Conservation (phyloP, 2,329 filamentous ascomycete genomes). For the Fusarium fracticaudum region DNA sequence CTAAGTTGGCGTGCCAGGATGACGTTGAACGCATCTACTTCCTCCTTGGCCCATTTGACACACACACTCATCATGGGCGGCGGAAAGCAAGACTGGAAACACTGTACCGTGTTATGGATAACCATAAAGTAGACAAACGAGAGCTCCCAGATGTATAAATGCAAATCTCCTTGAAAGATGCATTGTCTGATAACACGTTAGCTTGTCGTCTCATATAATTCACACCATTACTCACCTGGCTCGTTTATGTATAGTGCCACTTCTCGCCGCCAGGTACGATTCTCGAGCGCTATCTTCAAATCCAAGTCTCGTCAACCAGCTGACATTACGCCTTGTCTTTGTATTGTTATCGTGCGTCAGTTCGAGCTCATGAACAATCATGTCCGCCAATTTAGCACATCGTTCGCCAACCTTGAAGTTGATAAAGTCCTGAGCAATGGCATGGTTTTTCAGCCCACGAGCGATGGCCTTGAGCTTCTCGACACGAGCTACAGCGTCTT, state of each 20-base stretch:
- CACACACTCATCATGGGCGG: conserved; percentile 90
- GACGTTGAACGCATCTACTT: conserved; percentile 89
- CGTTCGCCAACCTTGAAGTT: conserved; percentile 90
- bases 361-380: conserved; percentile 80
- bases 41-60: conserved; percentile 97
- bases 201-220: not conserved
- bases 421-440: conserved; percentile 90
- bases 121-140: conserved; percentile 96
- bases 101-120: conserved; percentile 90
- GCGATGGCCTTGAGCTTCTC: conserved; percentile 86
- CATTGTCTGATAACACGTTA: conserved; percentile 73
- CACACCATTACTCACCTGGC: conserved; percentile 68
- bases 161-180: conserved; percentile 92
- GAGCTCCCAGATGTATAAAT: conserved; percentile 92
- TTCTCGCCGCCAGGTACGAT: conserved; percentile 83
- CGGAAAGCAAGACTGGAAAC: conserved; percentile 88
- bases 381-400: conserved; percentile 77
- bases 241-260: conserved; percentile 80
- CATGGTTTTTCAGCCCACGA: conserved; percentile 83
- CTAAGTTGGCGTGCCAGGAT: conserved; percentile 86
- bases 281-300: conserved; percentile 91
- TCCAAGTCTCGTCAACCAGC: conserved; percentile 85
- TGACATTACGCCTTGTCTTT: conserved; percentile 82
- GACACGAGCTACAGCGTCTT: conserved; percentile 82
- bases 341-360: conserved; percentile 80